Conservation (phyloP, 495 filamentous ascomycete species). For the Choiromyces venosus region DNA sequence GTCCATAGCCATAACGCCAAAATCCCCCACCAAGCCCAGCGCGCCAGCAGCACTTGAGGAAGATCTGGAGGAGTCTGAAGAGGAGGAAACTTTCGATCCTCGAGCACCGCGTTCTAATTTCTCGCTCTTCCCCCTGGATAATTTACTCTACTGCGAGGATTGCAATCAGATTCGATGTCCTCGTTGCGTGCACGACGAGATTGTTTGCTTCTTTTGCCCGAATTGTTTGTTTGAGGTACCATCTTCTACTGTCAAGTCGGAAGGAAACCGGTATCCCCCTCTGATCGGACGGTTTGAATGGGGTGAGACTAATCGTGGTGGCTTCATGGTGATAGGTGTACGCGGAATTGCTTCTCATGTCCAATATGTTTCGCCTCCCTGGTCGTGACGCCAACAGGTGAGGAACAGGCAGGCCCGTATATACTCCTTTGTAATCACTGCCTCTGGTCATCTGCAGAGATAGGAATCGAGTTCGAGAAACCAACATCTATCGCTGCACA, state of each 20-base stretch:
- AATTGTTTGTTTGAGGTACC: slow-evolving; percentile 93
- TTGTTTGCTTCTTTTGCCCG: slow-evolving; percentile 92
- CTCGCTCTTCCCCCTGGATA: slow-evolving; percentile 87
- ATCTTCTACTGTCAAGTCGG: slow-evolving; percentile 78
- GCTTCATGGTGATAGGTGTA: slow-evolving; percentile 58
- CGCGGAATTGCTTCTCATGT: slow-evolving; percentile 90
- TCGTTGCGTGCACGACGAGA: slow-evolving; percentile 84
- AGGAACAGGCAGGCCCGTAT: slow-evolving; percentile 57
- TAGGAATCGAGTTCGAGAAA: slow-evolving; percentile 84
- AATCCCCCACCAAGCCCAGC: slow-evolving; percentile 46
- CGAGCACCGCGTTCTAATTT: slow-evolving; percentile 75
- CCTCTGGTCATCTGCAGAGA: slow-evolving; percentile 82
- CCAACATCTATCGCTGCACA: slow-evolving; percentile 78
- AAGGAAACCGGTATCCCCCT: slow-evolving; percentile 74
- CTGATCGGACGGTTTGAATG: not conserved
- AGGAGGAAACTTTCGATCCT: slow-evolving; percentile 80
- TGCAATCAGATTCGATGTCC: slow-evolving; percentile 93
- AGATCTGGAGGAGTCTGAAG: slow-evolving; percentile 52
- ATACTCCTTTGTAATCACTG: slow-evolving; percentile 83
- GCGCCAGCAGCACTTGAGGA: slow-evolving; percentile 39
- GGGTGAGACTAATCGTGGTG: slow-evolving; percentile 9
- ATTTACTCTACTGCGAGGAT: slow-evolving; percentile 91
- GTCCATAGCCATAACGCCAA: slow-evolving; percentile 45
- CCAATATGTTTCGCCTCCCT: slow-evolving; percentile 81
- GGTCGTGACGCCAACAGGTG: slow-evolving; percentile 59